Conservation (phyloP, 2,329 filamentous ascomycete genomes). For the Sporothrix inflata region DNA sequence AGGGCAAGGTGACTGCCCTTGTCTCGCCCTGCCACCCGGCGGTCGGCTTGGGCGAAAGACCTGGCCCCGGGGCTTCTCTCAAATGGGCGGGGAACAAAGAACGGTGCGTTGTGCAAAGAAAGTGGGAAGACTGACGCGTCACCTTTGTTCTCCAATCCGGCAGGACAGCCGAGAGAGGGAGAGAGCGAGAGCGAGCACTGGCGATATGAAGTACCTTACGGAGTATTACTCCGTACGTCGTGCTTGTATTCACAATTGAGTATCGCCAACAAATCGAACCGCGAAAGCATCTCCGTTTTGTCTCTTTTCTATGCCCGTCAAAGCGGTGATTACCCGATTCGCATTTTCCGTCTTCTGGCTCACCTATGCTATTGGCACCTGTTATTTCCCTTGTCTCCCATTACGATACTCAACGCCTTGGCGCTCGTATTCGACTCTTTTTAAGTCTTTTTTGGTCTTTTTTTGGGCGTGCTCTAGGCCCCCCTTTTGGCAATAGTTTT, state of each 20-base stretch:
- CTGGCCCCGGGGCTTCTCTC: neutral
- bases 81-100: neutral
- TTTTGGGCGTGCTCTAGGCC: too few species aligned
- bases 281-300: neutral
- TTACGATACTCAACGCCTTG: neutral
- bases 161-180: neutral
- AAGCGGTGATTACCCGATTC: neutral
- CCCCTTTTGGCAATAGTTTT: too few species aligned
- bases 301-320: conserved; percentile 4
- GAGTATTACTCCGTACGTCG: too few species aligned
- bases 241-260: neutral
- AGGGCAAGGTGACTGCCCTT: neutral
- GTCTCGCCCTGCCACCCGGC: neutral
- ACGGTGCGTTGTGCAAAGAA: neutral
- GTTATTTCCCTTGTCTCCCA: neutral
- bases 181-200: neutral
- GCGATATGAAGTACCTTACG: neutral
- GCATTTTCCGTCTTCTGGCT: too few species aligned
- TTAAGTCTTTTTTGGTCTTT: too few species aligned
- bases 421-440: conserved; percentile 10
- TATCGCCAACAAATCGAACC: neutral
- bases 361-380: neutral
- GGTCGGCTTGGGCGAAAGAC: neutral
- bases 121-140: neutral
- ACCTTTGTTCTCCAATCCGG: neutral